phyloP scores from a whole-genome alignment of 306 rosid genomes.

The Sesbania bispinosa region DNA sequence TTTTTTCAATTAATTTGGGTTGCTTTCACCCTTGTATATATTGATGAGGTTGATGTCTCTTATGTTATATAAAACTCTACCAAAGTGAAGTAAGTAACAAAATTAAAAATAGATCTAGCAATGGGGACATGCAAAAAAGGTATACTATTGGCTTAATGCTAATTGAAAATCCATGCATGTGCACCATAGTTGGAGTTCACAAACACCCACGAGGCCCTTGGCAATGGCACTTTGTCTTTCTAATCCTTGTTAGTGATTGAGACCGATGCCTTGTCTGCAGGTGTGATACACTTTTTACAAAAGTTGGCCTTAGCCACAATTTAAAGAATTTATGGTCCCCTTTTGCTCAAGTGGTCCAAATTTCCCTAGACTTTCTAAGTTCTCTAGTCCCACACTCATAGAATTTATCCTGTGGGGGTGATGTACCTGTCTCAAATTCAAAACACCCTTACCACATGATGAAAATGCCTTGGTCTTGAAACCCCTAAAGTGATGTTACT shows the following conservation, averaged over 20 bases:
- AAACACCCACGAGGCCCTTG: constrained; percentile 42
- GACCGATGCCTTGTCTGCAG: constrained; percentile 34
- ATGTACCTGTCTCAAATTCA: constrained; percentile 13
- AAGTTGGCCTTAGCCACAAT: constrained; percentile 39
- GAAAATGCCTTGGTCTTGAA: background rate
- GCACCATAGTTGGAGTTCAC: constrained; percentile 38
- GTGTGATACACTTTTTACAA: constrained; percentile 45
- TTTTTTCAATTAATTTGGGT: background rate
- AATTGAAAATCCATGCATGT: constrained; percentile 31
- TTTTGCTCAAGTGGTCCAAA: constrained; percentile 45
- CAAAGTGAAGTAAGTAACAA: background rate
- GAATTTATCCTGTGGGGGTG: background rate
- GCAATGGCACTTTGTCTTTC: constrained; percentile 36
- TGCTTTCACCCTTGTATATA: constrained; percentile 12
- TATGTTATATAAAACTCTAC: background rate
- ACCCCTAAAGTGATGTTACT: constrained; percentile 12
- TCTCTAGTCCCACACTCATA: constrained; percentile 8
- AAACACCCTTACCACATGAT: constrained; percentile 24
- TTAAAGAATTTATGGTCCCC: constrained; percentile 37
- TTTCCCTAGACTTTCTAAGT: constrained; percentile 1
- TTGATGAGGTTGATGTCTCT: constrained; percentile 21
- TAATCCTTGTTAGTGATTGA: constrained; percentile 44
- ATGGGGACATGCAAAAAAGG: constrained; percentile 21
- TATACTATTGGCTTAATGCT: background rate
- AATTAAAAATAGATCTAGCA: background rate